Conservation (phyloP, 768 basidiomycete genomes). For the Neoboletus subvelutipes region DNA sequence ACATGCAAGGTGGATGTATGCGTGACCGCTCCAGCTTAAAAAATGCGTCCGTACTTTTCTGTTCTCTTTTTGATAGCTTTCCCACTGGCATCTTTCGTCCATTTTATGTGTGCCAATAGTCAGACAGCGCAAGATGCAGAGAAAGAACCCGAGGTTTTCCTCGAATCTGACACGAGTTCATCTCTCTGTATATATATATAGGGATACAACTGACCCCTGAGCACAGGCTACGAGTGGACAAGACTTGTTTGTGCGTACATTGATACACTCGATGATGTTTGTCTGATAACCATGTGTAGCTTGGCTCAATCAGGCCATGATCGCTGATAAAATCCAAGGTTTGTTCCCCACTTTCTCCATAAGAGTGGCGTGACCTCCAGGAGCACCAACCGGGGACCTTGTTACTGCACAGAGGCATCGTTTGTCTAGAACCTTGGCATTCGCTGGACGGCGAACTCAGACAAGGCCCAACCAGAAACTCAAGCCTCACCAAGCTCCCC, state of each 20-base stretch:
- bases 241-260: neutral
- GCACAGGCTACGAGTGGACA: slow-evolving; percentile 4
- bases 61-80: neutral
- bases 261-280: neutral
- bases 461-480: neutral
- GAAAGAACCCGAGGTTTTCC: neutral
- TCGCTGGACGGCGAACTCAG: neutral
- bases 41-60: slow-evolving; percentile 1
- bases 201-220: neutral
- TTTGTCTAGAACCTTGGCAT: neutral
- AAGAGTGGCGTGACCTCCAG: neutral
- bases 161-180: neutral
- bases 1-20: neutral
- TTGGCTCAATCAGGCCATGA: neutral
- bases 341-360: neutral
- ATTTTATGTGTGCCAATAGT: neutral
- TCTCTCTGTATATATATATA: neutral
- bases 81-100: neutral
- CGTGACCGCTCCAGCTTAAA: neutral
- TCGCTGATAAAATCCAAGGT: neutral
- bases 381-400: neutral
- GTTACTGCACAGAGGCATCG: neutral
- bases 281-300: neutral
- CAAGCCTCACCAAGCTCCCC: neutral
- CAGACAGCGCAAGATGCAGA: neutral